These are phyloP conservation scores for Penicillium pancosmium DNA, from an alignment of 495 filamentous ascomycete species.

Conservation along the genomic window DNA sequence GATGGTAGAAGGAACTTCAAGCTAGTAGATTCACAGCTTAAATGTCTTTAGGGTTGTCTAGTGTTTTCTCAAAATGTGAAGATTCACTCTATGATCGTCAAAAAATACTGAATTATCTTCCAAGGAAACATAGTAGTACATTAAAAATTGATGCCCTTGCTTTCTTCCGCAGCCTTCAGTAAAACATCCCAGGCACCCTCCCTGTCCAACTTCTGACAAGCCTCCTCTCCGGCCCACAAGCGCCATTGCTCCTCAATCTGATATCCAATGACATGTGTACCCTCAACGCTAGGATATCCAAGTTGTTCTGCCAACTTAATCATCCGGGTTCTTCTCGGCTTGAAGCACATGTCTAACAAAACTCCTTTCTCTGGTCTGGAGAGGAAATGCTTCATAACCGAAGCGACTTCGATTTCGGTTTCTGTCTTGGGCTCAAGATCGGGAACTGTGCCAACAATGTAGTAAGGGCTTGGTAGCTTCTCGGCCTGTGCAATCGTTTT, in stretches of 20 bases:
- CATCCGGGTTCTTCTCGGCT: constrained; percentile 63
- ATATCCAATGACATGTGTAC: constrained; percentile 67
- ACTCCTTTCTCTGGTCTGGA: constrained; percentile 50
- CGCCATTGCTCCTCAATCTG: constrained; percentile 69
- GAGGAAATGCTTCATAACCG: constrained; percentile 55
- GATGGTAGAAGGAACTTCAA: too few relatives aligned
- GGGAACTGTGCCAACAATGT: constrained; percentile 63
- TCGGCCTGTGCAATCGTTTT: constrained; percentile 53
- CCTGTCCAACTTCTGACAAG: constrained; percentile 48
- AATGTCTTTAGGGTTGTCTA: too few relatives aligned
- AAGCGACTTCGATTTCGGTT: constrained; percentile 52
- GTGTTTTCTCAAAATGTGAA: too few relatives aligned
- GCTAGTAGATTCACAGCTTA: too few relatives aligned
- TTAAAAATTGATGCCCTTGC: constrained; percentile 33
- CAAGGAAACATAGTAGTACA: too few relatives aligned
- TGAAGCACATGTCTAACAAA: constrained; percentile 74
- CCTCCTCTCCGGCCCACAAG: constrained; percentile 56
- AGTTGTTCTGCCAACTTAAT: constrained; percentile 49
- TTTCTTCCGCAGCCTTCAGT: constrained; percentile 36
- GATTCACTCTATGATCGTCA: not conserved
- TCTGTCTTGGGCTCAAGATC: constrained; percentile 60
- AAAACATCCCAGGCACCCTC: constrained; percentile 51
- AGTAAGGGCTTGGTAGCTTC: constrained; percentile 50
- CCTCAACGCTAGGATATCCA: constrained; percentile 64
- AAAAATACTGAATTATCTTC: too few relatives aligned